Conservation (phyloP, 768 basidiomycete genomes). For the Mycena filopes region DNA sequence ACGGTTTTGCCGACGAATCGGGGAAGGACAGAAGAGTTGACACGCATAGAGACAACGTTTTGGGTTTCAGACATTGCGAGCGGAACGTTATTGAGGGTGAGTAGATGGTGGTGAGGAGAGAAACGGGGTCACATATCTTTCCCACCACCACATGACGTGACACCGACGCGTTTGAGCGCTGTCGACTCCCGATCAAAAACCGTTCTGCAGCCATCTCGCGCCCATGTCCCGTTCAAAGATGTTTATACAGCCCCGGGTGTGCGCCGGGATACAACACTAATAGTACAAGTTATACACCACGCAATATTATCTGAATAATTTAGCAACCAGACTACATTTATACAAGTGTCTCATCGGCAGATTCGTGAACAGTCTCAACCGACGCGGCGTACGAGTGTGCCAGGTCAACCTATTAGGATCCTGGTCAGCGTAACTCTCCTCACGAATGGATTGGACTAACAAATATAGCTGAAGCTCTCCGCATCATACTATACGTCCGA, state of each 20-base stretch:
- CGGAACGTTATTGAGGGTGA: not conserved
- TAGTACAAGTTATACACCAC: slow-evolving; percentile 10
- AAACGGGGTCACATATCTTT: not conserved
- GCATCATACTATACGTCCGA: slow-evolving; percentile 28
- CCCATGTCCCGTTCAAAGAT: no score
- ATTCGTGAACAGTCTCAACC: slow-evolving; percentile 25
- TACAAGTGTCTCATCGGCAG: slow-evolving; percentile 25
- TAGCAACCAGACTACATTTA: slow-evolving; percentile 11
- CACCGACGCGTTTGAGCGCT: slow-evolving; percentile 5
- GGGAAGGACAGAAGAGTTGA: slow-evolving; percentile 23
- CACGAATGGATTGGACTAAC: slow-evolving; percentile 1
- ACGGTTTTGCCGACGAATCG: slow-evolving; percentile 11
- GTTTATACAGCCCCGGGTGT: no score
- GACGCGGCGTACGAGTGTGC: slow-evolving; percentile 23
- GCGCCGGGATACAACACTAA: not conserved
- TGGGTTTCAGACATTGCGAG: slow-evolving; percentile 1
- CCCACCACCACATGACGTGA: slow-evolving; percentile 1
- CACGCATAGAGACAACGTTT: not conserved
- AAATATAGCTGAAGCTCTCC: slow-evolving; percentile 27
- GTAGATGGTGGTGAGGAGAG: not conserved
- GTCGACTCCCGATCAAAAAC: no score
- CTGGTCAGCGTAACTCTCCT: not conserved
- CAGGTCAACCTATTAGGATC: slow-evolving; percentile 17
- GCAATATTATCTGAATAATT: slow-evolving; percentile 21
- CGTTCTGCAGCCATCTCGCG: no score